A percentile compares a stretch with the other conserved stretches of the same genome.
phyloP scores from a whole-genome alignment of 2,329 filamentous ascomycete species.

The Aspergillus neoniger region DNA sequence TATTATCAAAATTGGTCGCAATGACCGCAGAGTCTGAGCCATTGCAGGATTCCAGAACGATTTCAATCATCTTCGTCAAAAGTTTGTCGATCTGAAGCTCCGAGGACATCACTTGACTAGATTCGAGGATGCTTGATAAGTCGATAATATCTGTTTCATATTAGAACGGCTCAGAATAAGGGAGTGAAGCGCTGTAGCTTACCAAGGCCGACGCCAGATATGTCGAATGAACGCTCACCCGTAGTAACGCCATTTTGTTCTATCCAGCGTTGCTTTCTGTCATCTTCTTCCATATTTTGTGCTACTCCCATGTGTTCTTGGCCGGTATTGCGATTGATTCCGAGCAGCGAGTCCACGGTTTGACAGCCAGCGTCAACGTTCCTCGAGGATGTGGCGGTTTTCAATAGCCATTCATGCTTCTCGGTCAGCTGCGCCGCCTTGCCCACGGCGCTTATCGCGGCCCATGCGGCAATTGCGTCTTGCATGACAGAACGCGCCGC shows the following conservation, averaged over 20 bases:
- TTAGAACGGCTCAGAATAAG: slow-evolving; percentile 32
- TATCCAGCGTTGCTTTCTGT: slow-evolving; percentile 45
- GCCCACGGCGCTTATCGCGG: slow-evolving; percentile 58
- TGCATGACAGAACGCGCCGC: slow-evolving; percentile 60
- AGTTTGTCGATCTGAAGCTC: slow-evolving; percentile 65
- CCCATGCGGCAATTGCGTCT: slow-evolving; percentile 61
- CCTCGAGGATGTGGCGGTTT: slow-evolving; percentile 53
- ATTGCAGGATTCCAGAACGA: slow-evolving; percentile 65
- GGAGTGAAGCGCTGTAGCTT: slow-evolving; percentile 12
- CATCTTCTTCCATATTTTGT: slow-evolving; percentile 41
- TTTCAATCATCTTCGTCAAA: slow-evolving; percentile 64
- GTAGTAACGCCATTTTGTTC: slow-evolving; percentile 43
- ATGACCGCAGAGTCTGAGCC: slow-evolving; percentile 62
- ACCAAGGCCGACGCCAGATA: slow-evolving; percentile 45
- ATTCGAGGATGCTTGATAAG: slow-evolving; percentile 64
- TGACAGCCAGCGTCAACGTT: slow-evolving; percentile 60
- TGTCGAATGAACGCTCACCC: slow-evolving; percentile 43
- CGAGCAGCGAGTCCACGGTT: slow-evolving; percentile 54
- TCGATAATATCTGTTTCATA: slow-evolving; percentile 62
- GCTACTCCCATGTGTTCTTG: slow-evolving; percentile 33
- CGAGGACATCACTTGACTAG: slow-evolving; percentile 65
- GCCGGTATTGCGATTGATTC: slow-evolving; percentile 37
- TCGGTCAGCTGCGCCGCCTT: slow-evolving; percentile 60
- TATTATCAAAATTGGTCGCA: slow-evolving; percentile 60
- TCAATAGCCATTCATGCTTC: slow-evolving; percentile 63